These are phyloP conservation scores for Linnemannia hyalina DNA, from an alignment of 192 early-diverging fungal species.

Conservation along the genomic window DNA sequence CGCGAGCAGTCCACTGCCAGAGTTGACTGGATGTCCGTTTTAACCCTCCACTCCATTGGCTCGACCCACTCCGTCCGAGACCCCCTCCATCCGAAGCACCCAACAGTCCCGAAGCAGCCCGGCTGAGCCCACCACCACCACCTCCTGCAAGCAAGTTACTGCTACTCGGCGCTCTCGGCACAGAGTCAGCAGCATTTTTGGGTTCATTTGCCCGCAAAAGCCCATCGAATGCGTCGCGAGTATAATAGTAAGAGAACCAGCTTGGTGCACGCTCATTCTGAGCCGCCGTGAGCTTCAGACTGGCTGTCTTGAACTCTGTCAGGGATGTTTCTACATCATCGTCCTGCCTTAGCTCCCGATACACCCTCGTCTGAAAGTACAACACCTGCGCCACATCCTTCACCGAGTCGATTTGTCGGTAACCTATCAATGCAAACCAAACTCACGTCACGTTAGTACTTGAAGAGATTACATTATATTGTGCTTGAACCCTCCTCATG, in stretches of 20 bases:
- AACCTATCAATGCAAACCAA: slow-evolving; percentile 7
- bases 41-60: slow-evolving; percentile 7
- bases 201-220: slow-evolving; percentile 16
- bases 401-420: slow-evolving; percentile 17
- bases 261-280: slow-evolving; percentile 28
- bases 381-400: slow-evolving; percentile 35
- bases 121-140: neutral
- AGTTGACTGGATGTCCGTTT: slow-evolving; percentile 29
- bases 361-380: slow-evolving; percentile 30
- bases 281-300: neutral
- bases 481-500: no score
- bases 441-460: neutral
- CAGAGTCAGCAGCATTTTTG: neutral
- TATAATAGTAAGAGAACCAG: slow-evolving; percentile 43
- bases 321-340: slow-evolving; percentile 3
- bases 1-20: slow-evolving; percentile 7
- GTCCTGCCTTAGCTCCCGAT: neutral
- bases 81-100: neutral
- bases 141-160: neutral
- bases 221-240: slow-evolving; percentile 36
- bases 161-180: neutral
- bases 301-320: neutral
- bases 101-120: neutral
- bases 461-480: no score
- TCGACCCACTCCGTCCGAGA: slow-evolving; percentile 5